Evolutionary conservation across 2,329 filamentous ascomycete genomes (phyloP).

Genomic region (Monosporascus sp.): DNA sequence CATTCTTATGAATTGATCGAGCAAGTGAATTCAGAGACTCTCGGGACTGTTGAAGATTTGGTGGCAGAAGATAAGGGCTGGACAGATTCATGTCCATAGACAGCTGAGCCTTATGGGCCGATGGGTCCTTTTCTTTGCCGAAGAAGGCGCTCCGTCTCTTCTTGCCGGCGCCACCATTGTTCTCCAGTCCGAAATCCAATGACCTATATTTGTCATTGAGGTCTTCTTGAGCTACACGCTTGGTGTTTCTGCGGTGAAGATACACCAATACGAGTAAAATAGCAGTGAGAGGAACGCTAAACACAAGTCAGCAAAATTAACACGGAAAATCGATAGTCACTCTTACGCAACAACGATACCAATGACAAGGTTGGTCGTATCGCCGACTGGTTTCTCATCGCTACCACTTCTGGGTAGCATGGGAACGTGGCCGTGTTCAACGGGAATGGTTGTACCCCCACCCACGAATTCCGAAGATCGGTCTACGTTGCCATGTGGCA

Average conservation of each 20-base stretch:
- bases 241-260: slow-evolving; percentile 74
- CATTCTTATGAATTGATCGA: slow-evolving; percentile 65
- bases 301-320: slow-evolving; percentile 11
- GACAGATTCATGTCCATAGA: slow-evolving; percentile 72
- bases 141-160: slow-evolving; percentile 43
- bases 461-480: slow-evolving; percentile 10
- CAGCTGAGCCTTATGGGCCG: slow-evolving; percentile 45
- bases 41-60: slow-evolving; percentile 69
- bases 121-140: slow-evolving; percentile 52
- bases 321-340: neutral
- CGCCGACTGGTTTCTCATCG: slow-evolving; percentile 57
- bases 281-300: slow-evolving; percentile 69
- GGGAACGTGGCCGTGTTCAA: slow-evolving; percentile 7
- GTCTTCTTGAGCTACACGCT: slow-evolving; percentile 72
- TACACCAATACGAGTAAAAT: slow-evolving; percentile 65
- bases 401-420: slow-evolving; percentile 30
- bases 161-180: slow-evolving; percentile 29
- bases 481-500: slow-evolving; percentile 9
- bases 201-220: slow-evolving; percentile 81
- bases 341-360: slow-evolving; percentile 67
- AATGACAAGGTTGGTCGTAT: slow-evolving; percentile 60
- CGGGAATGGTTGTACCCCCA: slow-evolving; percentile 1
- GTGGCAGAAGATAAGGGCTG: slow-evolving; percentile 91
- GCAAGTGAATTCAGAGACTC: slow-evolving; percentile 86
- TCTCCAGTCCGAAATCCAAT: slow-evolving; percentile 81